These are phyloP conservation scores for Cystobasidiaceae sp. DNA, from an alignment of 1,284 basidiomycete genomes.

Conservation along the genomic window DNA sequence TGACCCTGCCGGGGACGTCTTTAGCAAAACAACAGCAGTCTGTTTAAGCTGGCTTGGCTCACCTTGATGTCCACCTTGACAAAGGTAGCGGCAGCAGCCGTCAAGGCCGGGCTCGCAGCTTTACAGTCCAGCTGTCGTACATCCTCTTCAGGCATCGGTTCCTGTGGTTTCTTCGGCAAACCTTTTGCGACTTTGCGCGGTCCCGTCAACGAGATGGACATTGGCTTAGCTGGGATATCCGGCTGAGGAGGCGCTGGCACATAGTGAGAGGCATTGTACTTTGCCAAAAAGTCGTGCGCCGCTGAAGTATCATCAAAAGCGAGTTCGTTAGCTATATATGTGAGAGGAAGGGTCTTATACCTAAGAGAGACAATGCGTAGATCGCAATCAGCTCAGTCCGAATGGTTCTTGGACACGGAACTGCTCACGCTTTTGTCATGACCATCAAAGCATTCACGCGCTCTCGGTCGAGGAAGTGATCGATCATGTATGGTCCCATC, in stretches of 20 bases:
- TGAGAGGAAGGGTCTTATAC: slow-evolving; percentile 69
- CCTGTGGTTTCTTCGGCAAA: background rate
- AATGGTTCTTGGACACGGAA: too few species aligned
- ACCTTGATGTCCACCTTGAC: slow-evolving; percentile 53
- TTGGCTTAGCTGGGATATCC: slow-evolving; percentile 17
- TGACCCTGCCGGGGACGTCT: too few species aligned
- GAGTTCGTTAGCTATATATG: slow-evolving; percentile 72
- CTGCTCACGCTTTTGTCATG: slow-evolving; percentile 87
- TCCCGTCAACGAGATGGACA: slow-evolving; percentile 23
- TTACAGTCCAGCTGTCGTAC: slow-evolving; percentile 51
- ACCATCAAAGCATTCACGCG: slow-evolving; percentile 77
- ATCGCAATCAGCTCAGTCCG: too few species aligned
- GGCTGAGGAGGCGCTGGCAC: slow-evolving; percentile 45
- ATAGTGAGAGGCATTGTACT: slow-evolving; percentile 67
- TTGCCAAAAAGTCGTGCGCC: slow-evolving; percentile 64
- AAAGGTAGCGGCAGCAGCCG: slow-evolving; percentile 49
- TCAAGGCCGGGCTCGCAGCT: slow-evolving; percentile 49
- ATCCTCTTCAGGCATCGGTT: slow-evolving; percentile 29
- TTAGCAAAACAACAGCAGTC: too few species aligned
- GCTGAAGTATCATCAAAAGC: slow-evolving; percentile 68
- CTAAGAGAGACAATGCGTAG: too few species aligned
- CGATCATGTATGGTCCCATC: slow-evolving; percentile 99
- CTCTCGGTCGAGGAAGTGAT: slow-evolving; percentile 93
- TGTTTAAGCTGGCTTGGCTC: background rate
- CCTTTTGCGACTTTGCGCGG: slow-evolving; percentile 7